Evolutionary conservation across 192 early-diverging fungal genomes (phyloP).

Genomic region (Backusella liffmaniae): DNA sequence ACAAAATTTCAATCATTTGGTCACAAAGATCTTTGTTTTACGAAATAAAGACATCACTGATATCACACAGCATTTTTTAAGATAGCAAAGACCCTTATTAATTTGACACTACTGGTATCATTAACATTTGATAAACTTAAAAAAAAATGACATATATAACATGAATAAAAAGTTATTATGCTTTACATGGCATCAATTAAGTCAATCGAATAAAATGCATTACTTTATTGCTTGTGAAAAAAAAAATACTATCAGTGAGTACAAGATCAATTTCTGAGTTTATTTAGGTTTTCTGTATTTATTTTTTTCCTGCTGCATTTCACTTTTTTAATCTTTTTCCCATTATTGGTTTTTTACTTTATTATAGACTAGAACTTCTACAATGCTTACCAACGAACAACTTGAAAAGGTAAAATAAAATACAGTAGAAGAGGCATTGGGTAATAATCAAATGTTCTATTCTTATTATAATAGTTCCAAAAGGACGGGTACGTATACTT

Average conservation of each 20-base stretch:
- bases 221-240: background rate
- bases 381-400: background rate
- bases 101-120: background rate
- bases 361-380: background rate
- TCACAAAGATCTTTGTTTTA: background rate
- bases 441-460: background rate
- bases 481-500: background rate
- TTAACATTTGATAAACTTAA: background rate
- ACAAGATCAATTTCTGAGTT: background rate
- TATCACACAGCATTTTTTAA: background rate
- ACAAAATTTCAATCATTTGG: background rate
- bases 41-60: background rate
- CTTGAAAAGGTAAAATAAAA: background rate
- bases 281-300: background rate
- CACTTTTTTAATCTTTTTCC: background rate
- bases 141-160: background rate
- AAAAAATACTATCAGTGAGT: background rate
- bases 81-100: background rate
- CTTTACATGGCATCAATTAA: background rate
- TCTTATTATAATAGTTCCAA: background rate
- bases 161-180: background rate
- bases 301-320: background rate
- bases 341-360: background rate
- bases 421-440: background rate
- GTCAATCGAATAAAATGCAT: background rate